Percentiles rank a stretch among this genome's conserved stretches.
These are phyloP conservation scores for Lactarius hatsudake DNA, from an alignment of 768 basidiomycete species.

Conservation along the genomic window DNA sequence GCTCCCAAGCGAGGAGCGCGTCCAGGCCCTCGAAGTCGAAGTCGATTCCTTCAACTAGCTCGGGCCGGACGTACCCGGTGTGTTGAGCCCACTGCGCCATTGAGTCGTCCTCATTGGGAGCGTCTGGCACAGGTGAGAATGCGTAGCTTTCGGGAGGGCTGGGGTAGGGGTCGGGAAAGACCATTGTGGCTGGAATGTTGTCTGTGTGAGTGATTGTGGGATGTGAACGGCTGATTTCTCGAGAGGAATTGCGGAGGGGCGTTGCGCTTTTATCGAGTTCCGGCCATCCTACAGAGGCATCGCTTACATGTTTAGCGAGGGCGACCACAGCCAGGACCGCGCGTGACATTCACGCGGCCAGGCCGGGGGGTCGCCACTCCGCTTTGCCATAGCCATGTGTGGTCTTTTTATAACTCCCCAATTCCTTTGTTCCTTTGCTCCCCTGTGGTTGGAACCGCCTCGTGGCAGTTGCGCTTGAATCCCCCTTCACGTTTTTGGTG, in stretches of 20 bases:
- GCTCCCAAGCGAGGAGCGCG: not conserved
- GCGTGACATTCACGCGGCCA: not conserved
- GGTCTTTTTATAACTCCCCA: not conserved
- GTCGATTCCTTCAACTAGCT: not conserved
- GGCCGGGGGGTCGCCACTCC: not conserved
- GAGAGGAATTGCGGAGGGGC: not conserved
- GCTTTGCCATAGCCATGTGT: not conserved
- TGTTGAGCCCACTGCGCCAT: not conserved
- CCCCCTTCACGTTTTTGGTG: not conserved
- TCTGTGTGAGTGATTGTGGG: not conserved
- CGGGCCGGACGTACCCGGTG: not conserved
- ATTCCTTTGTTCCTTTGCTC: not conserved
- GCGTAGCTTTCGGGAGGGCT: not conserved
- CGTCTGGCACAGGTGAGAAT: not conserved
- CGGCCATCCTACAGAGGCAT: not conserved
- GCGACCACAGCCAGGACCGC: not conserved
- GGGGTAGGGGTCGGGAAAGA: not conserved
- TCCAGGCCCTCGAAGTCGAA: not conserved
- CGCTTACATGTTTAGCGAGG: not conserved
- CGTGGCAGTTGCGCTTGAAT: not conserved
- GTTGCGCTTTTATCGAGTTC: not conserved
- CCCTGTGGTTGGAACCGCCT: not conserved
- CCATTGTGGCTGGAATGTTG: not conserved
- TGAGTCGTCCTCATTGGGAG: not conserved
- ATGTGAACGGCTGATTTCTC: not conserved